Evolutionary conservation across 2,329 filamentous ascomycete species (phyloP), one percentile per base, ranked within the genome.

Genomic region (Trichoderma breve): DNA sequence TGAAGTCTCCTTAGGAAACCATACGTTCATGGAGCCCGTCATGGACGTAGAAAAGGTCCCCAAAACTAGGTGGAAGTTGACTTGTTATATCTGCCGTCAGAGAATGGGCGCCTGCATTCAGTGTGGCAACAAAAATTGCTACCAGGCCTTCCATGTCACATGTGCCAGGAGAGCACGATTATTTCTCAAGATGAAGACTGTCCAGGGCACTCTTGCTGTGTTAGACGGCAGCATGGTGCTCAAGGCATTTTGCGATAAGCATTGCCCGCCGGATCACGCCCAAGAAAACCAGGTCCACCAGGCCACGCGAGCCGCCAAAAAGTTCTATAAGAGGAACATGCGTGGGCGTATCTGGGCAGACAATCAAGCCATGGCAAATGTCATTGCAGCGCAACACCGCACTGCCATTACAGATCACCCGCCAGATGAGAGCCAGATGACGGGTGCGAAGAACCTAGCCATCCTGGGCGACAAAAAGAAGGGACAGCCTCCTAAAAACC

Each of bases 51-150:
- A 99, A 80, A 98, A 98, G 81, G 95, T 99, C 3, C 96, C 96
- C 1, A 96, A 94, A 80, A 95, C 91, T 73, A 89, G 96, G 74
- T 99, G 96, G 96, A 97, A 93, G 80, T 85, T 98, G 78, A 91
- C 89, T 53, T 99, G 96, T 83, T 99, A 99, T 81, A 97, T 99
- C 71, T 99, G 96, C 83, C 92, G 94, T 75, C 96, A 99, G 82
- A 92, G 91, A 77, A 99, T 99, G 96, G 96, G 96, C 26, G 95
- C 96, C 53, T 98, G 95, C 81, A 98, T 99, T 73, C 96, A 99
- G 81, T 99, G 96, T 81, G 94, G 95, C 73, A 98, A 98, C 84
- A 98, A 98, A 82, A 93, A 92, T 73, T 99, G 96, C 81, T 99
- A 97, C 79, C 92, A 95, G 78, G 96, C 96, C 9, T 99, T 99